Percentiles rank a stretch among this genome's conserved stretches.
phyloP scores from a whole-genome alignment of 805 yeast genomes.

The Teunomyces panamensis region DNA sequence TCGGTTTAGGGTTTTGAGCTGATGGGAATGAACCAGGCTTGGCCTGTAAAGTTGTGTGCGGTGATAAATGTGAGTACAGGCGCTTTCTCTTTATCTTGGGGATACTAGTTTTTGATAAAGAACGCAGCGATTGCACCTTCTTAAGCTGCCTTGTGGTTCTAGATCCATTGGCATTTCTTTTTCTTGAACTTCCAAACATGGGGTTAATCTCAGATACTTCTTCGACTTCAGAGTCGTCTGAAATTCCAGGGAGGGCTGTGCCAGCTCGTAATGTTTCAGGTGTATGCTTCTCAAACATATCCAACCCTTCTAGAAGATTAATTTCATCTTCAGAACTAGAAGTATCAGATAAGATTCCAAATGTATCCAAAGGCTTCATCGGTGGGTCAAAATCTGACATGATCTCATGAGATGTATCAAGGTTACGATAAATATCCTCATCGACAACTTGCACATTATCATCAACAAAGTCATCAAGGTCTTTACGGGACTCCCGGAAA shows the following conservation, averaged over 20 bases:
- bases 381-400: slow-evolving; percentile 8
- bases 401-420: slow-evolving; percentile 8
- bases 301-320: background rate
- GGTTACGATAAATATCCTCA: slow-evolving; percentile 2
- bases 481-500: slow-evolving; percentile 11
- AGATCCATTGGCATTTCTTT: background rate
- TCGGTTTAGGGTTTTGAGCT: background rate
- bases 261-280: background rate
- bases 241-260: background rate
- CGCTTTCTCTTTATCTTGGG: background rate
- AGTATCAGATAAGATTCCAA: slow-evolving; percentile 9
- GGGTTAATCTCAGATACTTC: slow-evolving; percentile 12
- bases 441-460: slow-evolving; percentile 13
- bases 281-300: background rate
- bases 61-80: too few species aligned
- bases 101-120: background rate
- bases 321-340: slow-evolving; percentile 6
- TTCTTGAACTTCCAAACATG: slow-evolving; percentile 11
- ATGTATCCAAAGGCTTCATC: slow-evolving; percentile 5
- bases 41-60: background rate
- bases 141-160: background rate
- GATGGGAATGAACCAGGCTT: background rate
- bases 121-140: background rate
- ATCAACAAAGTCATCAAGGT: slow-evolving; percentile 17
- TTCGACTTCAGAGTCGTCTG: background rate